Evolutionary conservation across 1,139 yeast species (phyloP).

Genomic region (Magnusiomyces clavatus): DNA sequence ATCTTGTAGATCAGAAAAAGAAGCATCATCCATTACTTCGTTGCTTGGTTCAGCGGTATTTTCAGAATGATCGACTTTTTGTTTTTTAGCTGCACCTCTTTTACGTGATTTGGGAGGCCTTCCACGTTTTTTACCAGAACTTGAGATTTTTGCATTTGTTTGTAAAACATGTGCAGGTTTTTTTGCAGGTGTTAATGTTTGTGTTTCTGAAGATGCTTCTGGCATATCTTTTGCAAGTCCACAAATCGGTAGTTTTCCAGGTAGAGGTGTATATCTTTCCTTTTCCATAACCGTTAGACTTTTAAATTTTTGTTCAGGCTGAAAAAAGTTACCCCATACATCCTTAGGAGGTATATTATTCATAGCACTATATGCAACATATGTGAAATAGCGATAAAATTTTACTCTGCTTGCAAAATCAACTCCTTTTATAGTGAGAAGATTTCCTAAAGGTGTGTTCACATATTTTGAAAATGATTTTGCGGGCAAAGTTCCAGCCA

Average conservation of each 20-base stretch:
- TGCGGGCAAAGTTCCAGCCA: slow-evolving; percentile 32
- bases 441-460: slow-evolving; percentile 26
- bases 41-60: not conserved
- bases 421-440: slow-evolving; percentile 50
- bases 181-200: too few relatives aligned
- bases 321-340: slow-evolving; percentile 26
- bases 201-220: too few relatives aligned
- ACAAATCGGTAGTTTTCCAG: slow-evolving; percentile 18
- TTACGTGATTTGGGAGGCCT: slow-evolving; percentile 24
- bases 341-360: slow-evolving; percentile 22
- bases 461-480: slow-evolving; percentile 18
- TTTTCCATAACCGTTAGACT: slow-evolving; percentile 20
- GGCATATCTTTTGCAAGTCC: too few relatives aligned
- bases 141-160: not conserved
- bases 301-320: slow-evolving; percentile 3
- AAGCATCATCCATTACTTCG: not conserved
- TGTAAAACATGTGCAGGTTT: too few relatives aligned
- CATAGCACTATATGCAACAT: slow-evolving; percentile 33
- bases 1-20: not conserved
- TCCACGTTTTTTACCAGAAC: slow-evolving; percentile 23
- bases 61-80: not conserved
- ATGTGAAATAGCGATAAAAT: slow-evolving; percentile 60
- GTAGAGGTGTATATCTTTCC: slow-evolving; percentile 19
- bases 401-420: slow-evolving; percentile 70
- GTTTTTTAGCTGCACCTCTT: not conserved